Evolutionary conservation across 2,329 filamentous ascomycete species (phyloP).

Genomic region (Pseudophaeomoniella oleicola): DNA sequence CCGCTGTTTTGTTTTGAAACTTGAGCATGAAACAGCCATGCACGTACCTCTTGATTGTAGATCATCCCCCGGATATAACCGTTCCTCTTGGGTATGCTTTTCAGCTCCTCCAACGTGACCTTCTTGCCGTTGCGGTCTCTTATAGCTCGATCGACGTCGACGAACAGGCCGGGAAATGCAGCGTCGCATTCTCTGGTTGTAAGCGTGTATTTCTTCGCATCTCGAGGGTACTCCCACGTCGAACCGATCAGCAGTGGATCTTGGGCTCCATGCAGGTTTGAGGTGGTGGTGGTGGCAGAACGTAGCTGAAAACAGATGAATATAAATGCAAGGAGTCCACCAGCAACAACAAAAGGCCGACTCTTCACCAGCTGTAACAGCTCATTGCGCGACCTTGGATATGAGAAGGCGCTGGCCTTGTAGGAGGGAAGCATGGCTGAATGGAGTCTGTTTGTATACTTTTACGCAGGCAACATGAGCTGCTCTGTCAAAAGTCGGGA

Average conservation of each 20-base stretch:
- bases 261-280: neutral
- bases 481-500: no score
- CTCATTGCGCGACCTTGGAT: neutral
- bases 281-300: neutral
- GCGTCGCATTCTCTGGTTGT: slow-evolving; percentile 11
- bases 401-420: neutral
- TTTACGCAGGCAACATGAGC: no score
- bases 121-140: slow-evolving; percentile 6
- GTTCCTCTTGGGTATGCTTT: slow-evolving; percentile 10
- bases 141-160: slow-evolving; percentile 12
- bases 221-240: slow-evolving; percentile 9
- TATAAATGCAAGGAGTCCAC: neutral
- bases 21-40: no score
- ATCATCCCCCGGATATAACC: slow-evolving; percentile 21
- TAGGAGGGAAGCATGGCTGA: neutral
- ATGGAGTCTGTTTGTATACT: no score
- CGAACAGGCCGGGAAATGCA: slow-evolving; percentile 14
- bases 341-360: neutral
- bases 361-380: neutral
- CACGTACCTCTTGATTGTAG: slow-evolving; percentile 16
- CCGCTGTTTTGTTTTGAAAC: no score
- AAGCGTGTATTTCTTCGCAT: slow-evolving; percentile 12
- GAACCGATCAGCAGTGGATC: neutral
- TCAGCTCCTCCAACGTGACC: slow-evolving; percentile 11
- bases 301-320: neutral